Evolutionary conservation across 2,329 filamentous ascomycete genomes (phyloP).

Genomic region (Phialophora tarda): DNA sequence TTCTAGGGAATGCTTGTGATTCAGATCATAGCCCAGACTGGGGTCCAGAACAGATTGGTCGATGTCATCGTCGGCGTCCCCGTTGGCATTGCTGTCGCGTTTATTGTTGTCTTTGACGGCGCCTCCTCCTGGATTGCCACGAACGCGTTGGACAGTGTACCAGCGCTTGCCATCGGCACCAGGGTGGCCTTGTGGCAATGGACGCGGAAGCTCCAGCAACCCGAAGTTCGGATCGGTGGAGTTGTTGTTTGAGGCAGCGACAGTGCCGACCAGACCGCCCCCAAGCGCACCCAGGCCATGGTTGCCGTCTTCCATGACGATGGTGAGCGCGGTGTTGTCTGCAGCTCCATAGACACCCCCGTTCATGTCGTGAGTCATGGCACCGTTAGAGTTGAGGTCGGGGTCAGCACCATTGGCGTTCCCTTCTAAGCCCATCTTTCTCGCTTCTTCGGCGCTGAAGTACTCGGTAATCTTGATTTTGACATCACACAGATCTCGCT

Average conservation of each 20-base stretch:
- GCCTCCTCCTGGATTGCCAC: slow-evolving; percentile 66
- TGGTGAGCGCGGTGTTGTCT: slow-evolving; percentile 40
- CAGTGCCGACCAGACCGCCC: slow-evolving; percentile 6
- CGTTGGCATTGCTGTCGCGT: slow-evolving; percentile 23
- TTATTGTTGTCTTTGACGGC: slow-evolving; percentile 34
- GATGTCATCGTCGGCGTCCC: slow-evolving; percentile 61
- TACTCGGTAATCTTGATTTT: slow-evolving; percentile 88
- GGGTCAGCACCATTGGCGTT: slow-evolving; percentile 43
- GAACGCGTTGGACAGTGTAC: slow-evolving; percentile 78
- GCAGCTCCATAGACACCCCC: slow-evolving; percentile 33
- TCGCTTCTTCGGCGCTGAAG: slow-evolving; percentile 59
- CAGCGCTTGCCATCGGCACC: slow-evolving; percentile 61
- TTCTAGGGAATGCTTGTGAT: slow-evolving; percentile 74
- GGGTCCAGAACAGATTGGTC: slow-evolving; percentile 49
- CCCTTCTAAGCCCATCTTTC: slow-evolving; percentile 26
- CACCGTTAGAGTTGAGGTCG: slow-evolving; percentile 25
- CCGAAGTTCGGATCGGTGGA: slow-evolving; percentile 46
- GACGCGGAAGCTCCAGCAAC: slow-evolving; percentile 50
- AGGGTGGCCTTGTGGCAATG: slow-evolving; percentile 52
- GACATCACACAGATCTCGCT: slow-evolving; percentile 80
- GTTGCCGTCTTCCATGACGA: slow-evolving; percentile 36
- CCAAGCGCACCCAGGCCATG: neutral
- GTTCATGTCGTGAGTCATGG: slow-evolving; percentile 12
- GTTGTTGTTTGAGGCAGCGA: slow-evolving; percentile 28
- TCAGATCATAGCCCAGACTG: slow-evolving; percentile 57